phyloP scores from a whole-genome alignment of 352 stramenopile species.

The Phytophthora aleatoria region DNA sequence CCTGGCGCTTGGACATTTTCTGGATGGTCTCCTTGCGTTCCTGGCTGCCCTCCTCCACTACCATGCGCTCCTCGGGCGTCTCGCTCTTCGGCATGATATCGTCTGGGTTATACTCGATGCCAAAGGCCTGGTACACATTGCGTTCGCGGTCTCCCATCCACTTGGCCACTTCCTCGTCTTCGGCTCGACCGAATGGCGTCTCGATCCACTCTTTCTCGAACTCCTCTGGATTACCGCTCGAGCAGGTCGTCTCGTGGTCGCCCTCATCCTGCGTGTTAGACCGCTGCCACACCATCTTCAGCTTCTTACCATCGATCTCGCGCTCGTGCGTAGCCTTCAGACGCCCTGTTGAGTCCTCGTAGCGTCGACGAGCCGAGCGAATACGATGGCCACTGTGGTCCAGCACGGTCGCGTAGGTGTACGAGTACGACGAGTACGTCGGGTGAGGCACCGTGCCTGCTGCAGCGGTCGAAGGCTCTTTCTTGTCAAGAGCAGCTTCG shows the following conservation, averaged over 20 bases:
- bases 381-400: constrained; percentile 63
- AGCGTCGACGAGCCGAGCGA: constrained; percentile 61
- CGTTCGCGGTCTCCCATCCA: constrained; percentile 34
- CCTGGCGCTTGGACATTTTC: constrained; percentile 59
- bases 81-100: constrained; percentile 23
- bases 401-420: constrained; percentile 66
- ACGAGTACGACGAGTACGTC: constrained; percentile 63
- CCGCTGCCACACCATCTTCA: constrained; percentile 62
- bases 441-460: constrained; percentile 24
- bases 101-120: constrained; percentile 44
- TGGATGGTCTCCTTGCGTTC: constrained; percentile 63
- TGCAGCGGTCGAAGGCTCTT: constrained; percentile 23
- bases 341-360: constrained; percentile 74
- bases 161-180: constrained; percentile 40
- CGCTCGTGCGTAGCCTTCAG: constrained; percentile 78
- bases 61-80: constrained; percentile 22
- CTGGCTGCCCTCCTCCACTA: constrained; percentile 22
- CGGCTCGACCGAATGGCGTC: constrained; percentile 64
- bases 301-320: constrained; percentile 64
- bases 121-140: constrained; percentile 34
- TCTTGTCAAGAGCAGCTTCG: constrained; percentile 19
- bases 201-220: constrained; percentile 71
- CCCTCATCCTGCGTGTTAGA: constrained; percentile 55
- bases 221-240: constrained; percentile 45
- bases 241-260: constrained; percentile 51